Conservation (phyloP, 352 stramenopile genomes). For the Phytopythium montanum region DNA sequence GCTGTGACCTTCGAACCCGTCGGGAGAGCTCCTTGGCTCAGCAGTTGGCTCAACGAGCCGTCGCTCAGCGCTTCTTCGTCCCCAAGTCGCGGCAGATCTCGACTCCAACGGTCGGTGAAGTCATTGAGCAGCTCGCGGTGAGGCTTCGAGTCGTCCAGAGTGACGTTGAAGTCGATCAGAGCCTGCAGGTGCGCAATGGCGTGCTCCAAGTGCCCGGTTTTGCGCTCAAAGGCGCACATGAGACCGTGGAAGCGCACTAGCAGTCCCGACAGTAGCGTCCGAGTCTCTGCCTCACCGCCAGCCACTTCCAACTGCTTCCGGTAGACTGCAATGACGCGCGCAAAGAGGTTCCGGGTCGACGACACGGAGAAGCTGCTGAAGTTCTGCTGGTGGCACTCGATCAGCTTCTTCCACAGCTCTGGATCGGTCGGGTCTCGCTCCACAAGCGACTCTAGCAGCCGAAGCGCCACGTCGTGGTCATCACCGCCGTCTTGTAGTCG, state of each 20-base stretch:
- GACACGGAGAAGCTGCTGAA: conserved; percentile 75
- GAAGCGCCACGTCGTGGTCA: conserved; percentile 26
- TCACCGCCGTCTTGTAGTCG: conserved; percentile 2
- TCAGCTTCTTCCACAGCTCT: conserved; percentile 52
- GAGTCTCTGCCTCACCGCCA: not conserved
- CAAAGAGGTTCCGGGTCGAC: conserved; percentile 63
- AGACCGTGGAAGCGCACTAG: conserved; percentile 47
- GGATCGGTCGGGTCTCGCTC: conserved; percentile 39
- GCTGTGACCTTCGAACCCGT: conserved; percentile 12
- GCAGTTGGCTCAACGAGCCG: not conserved
- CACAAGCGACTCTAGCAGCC: conserved; percentile 50
- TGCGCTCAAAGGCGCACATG: conserved; percentile 52
- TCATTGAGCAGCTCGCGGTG: conserved; percentile 21
- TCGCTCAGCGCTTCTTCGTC: conserved; percentile 9
- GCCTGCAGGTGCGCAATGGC: conserved; percentile 66
- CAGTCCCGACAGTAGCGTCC: conserved; percentile 7
- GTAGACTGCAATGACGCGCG: conserved; percentile 52
- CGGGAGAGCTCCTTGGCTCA: conserved; percentile 6
- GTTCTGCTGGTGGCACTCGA: conserved; percentile 47
- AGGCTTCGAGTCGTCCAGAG: not conserved
- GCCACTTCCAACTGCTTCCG: conserved; percentile 1
- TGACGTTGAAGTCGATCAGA: conserved; percentile 44
- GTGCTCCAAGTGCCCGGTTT: conserved; percentile 56
- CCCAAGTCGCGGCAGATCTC: conserved; percentile 21
- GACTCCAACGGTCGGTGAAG: conserved; percentile 36